Evolutionary conservation across 129 eudicot species (phyloP), one percentile per base, ranked within the genome.

Genomic region (Lactuca saligna): DNA sequence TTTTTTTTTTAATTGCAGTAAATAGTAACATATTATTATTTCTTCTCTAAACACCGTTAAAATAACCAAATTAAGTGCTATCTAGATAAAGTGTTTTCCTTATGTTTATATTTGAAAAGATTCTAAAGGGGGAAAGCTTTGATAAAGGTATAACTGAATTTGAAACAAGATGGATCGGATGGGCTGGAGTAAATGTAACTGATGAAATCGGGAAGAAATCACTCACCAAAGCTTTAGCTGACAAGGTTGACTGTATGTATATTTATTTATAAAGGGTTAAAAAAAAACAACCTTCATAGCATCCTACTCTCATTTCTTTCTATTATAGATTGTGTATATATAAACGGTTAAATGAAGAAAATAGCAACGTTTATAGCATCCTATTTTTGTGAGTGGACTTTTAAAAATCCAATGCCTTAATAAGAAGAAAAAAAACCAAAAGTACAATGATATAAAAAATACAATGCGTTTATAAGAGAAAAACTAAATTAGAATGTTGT

Each of bases 161-260:
- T 33, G 96, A 89, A 66, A 83, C 93, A 29, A 89, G 85, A 79
- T 89, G 96, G 96, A 84, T 89, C 41, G 96, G 96, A 20, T 89
- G 96, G 96, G 96, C 96, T 46, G 96, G 96, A 29, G 88, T 89
- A 57, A 89, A 86, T 75, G 93, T 89, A 71, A 87, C 96, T 7
- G 96, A 89, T 75, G 90, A 83, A 75, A 72, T 78, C 17, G 96
- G 96, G 8, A 87, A 89, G 67, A 77, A 53, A 70, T 54, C 90
- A 58, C 82, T 89, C 2, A 89, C 90, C 56, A 70, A 83, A 78
- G 93, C 93, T 65, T 68, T 89, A 50, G 90, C 90, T 49, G 82
- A 82, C 71, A 89, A 89, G 96, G 96, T 86, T 71, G 25, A 29
- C 5, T 44, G 49, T 48, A 16, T 41, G 29, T 25, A 25, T 0